These are phyloP conservation scores for Lumnitzera racemosa DNA, from an alignment of 345 rosid genomes.

Conservation along the genomic window DNA sequence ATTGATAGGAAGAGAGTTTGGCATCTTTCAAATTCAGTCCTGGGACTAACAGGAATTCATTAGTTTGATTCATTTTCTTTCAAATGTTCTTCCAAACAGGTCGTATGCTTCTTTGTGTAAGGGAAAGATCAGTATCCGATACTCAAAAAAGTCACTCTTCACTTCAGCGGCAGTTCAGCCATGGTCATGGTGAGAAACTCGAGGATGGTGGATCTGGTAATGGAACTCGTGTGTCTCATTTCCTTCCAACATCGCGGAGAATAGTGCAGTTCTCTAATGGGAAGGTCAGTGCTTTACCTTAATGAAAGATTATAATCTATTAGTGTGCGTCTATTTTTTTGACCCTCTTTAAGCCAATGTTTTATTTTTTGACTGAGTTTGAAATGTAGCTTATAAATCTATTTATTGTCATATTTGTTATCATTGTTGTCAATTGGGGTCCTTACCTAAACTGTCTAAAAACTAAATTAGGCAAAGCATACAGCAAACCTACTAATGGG, in stretches of 20 bases:
- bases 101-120: conserved; percentile 66
- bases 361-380: no score
- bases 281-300: conserved; percentile 24
- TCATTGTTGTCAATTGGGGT: no score
- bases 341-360: no score
- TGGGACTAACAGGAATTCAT: not conserved
- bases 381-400: no score
- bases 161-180: conserved; percentile 65
- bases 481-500: no score
- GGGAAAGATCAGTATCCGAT: conserved; percentile 56
- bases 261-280: conserved; percentile 77
- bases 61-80: not conserved
- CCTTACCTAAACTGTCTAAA: no score
- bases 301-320: no score
- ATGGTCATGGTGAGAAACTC: conserved; percentile 46
- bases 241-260: conserved; percentile 70
- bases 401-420: no score
- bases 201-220: conserved; percentile 51
- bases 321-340: no score
- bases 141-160: conserved; percentile 46
- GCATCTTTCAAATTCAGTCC: no score
- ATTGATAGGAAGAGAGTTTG: no score
- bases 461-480: no score
- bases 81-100: conserved; percentile 23
- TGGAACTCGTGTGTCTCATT: conserved; percentile 63